Evolutionary conservation across 2,329 filamentous ascomycete genomes (phyloP).

Genomic region (Cladophialophora carrionii): DNA sequence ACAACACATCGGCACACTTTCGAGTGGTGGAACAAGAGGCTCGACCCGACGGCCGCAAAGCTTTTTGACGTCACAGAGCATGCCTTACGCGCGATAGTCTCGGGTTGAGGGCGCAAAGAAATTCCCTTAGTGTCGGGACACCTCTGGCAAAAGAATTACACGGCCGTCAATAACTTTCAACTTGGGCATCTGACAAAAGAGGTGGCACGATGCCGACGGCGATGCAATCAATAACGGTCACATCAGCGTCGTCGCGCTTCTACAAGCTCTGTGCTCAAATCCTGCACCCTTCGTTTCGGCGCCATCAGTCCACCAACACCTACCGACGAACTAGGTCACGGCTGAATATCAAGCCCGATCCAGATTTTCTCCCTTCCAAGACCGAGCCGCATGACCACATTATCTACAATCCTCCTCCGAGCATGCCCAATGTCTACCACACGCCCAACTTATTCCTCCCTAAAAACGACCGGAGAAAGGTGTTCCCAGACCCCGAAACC

Average conservation of each 20-base stretch:
- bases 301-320: conserved; percentile 54
- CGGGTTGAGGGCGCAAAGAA: not conserved
- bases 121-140: not conserved
- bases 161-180: not conserved
- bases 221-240: conserved; percentile 31
- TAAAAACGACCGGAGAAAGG: conserved; percentile 51
- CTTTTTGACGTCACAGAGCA: not conserved
- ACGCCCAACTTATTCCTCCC: conserved; percentile 69
- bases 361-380: conserved; percentile 51
- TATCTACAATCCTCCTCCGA: conserved; percentile 68
- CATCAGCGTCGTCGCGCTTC: conserved; percentile 35
- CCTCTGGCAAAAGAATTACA: not conserved
- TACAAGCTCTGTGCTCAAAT: conserved; percentile 38
- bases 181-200: not conserved
- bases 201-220: not conserved
- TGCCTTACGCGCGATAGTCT: conserved; percentile 3
- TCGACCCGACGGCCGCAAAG: not conserved
- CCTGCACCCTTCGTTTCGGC: conserved; percentile 40
- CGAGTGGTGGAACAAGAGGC: not conserved
- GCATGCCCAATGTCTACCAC: conserved; percentile 65
- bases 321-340: conserved; percentile 54
- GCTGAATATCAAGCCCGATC: conserved; percentile 57
- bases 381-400: conserved; percentile 56
- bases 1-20: not conserved
- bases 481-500: conserved; percentile 36